phyloP scores from a whole-genome alignment of 2,329 filamentous ascomycete species.

The Dothistroma septosporum region DNA sequence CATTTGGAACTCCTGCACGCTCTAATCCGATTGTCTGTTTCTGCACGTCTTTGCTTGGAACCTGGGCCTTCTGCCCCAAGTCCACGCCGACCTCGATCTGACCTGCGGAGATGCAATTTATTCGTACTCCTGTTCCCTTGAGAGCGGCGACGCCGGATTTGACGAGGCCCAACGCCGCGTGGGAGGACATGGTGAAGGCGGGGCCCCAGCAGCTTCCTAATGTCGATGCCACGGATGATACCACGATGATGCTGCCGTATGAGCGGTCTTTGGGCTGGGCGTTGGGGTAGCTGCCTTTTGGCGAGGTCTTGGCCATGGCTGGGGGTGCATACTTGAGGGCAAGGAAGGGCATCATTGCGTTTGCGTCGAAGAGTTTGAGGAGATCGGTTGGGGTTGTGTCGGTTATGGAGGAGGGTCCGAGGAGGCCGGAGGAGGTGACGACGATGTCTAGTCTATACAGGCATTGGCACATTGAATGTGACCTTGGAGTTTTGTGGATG shows the following conservation, averaged over 20 bases:
- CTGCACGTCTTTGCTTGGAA: conserved; percentile 42
- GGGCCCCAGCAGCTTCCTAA: conserved; percentile 58
- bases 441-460: conserved; percentile 53
- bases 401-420: conserved; percentile 55
- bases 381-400: conserved; percentile 55
- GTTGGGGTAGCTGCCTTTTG: conserved; percentile 55
- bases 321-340: conserved; percentile 61
- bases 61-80: conserved; percentile 43
- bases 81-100: conserved; percentile 47
- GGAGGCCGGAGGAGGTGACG: conserved; percentile 55
- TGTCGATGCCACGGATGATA: conserved; percentile 54
- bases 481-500: conserved; percentile 6
- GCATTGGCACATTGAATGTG: too few relatives aligned
- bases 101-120: conserved; percentile 52
- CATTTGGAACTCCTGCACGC: conserved; percentile 53
- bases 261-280: conserved; percentile 56
- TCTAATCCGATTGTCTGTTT: conserved; percentile 55
- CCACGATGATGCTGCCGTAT: conserved; percentile 62
- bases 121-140: conserved; percentile 56
- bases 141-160: conserved; percentile 54
- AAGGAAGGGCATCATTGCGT: conserved; percentile 60
- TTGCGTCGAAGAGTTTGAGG: conserved; percentile 56
- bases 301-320: conserved; percentile 58
- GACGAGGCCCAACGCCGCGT: conserved; percentile 60
- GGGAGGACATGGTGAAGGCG: conserved; percentile 57